These are phyloP conservation scores for Cylindricascospora bacillispora DNA, from an alignment of 1,139 yeast genomes.

Conservation along the genomic window DNA sequence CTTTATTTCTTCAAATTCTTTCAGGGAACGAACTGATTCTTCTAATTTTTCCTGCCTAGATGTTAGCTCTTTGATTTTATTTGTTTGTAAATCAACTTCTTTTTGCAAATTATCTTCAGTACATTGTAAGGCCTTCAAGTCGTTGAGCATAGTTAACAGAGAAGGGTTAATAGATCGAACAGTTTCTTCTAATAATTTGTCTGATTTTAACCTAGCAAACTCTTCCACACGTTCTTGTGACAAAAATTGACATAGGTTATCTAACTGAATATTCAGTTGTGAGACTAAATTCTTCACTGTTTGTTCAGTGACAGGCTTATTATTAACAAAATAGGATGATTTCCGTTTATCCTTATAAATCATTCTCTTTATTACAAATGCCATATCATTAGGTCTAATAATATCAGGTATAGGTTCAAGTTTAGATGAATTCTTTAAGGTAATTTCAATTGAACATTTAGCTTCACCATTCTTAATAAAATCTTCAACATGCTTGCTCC, in stretches of 20 bases:
- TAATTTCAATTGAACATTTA: slow-evolving; percentile 47
- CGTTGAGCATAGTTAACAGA: slow-evolving; percentile 29
- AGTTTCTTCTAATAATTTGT: slow-evolving; percentile 60
- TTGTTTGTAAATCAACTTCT: slow-evolving; percentile 23
- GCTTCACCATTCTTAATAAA: slow-evolving; percentile 68
- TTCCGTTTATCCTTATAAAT: slow-evolving; percentile 33
- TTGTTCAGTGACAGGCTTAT: slow-evolving; percentile 31
- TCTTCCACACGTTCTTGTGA: slow-evolving; percentile 95
- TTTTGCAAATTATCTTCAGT: slow-evolving; percentile 33
- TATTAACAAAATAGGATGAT: slow-evolving; percentile 52
- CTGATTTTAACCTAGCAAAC: slow-evolving; percentile 74
- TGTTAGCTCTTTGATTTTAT: slow-evolving; percentile 21
- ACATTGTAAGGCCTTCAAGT: slow-evolving; percentile 45
- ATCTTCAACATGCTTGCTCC: slow-evolving; percentile 52
- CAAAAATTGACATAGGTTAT: slow-evolving; percentile 83
- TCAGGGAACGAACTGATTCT: slow-evolving; percentile 29
- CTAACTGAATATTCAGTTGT: slow-evolving; percentile 64
- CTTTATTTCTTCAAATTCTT: slow-evolving; percentile 25
- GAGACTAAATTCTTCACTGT: slow-evolving; percentile 36
- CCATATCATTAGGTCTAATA: slow-evolving; percentile 12
- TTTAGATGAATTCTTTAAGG: slow-evolving; percentile 35
- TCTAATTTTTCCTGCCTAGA: slow-evolving; percentile 28
- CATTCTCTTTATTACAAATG: slow-evolving; percentile 34
- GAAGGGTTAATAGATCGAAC: slow-evolving; percentile 66
- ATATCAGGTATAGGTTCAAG: not conserved